phyloP scores from a whole-genome alignment of 441 rosid species.

The Populus hybrid region DNA sequence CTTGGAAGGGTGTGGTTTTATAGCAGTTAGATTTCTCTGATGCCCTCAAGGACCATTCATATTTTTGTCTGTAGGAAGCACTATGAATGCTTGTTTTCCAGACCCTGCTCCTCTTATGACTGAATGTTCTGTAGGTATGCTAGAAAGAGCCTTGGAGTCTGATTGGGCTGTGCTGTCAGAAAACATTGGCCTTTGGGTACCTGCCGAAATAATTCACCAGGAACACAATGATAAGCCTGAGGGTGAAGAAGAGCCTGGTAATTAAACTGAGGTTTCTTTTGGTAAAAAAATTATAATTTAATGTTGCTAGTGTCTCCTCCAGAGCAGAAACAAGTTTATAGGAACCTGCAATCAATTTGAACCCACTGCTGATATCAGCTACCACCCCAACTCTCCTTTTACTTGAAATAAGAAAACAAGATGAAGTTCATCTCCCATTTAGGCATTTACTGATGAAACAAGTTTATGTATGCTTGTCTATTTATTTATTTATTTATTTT shows the following conservation, averaged over 20 bases:
- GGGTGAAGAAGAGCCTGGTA: slow-evolving; percentile 79
- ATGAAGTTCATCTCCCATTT: neutral
- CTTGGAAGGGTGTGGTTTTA: slow-evolving; percentile 13
- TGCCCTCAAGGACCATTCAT: slow-evolving; percentile 6
- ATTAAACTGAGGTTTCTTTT: slow-evolving; percentile 10
- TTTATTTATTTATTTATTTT: neutral
- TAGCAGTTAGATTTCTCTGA: slow-evolving; percentile 8
- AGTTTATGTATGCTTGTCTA: neutral
- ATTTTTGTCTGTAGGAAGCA: neutral
- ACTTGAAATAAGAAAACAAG: neutral
- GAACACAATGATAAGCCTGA: slow-evolving; percentile 88
- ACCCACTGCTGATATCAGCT: neutral
- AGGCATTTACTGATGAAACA: neutral
- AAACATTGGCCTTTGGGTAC: slow-evolving; percentile 89
- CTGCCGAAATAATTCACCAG: slow-evolving; percentile 54
- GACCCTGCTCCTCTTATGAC: slow-evolving; percentile 10
- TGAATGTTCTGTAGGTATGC: slow-evolving; percentile 43
- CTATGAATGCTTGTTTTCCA: slow-evolving; percentile 3
- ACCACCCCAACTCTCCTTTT: neutral
- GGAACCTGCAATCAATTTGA: slow-evolving; percentile 1
- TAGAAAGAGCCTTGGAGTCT: slow-evolving; percentile 71
- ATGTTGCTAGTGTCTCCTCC: neutral
- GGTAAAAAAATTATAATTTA: neutral
- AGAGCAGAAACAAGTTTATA: neutral
- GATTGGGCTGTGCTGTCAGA: slow-evolving; percentile 77